A percentile compares a stretch with the other conserved stretches of the same genome.
phyloP scores from a whole-genome alignment of 331 rosid species.

The Telfairia occidentalis region DNA sequence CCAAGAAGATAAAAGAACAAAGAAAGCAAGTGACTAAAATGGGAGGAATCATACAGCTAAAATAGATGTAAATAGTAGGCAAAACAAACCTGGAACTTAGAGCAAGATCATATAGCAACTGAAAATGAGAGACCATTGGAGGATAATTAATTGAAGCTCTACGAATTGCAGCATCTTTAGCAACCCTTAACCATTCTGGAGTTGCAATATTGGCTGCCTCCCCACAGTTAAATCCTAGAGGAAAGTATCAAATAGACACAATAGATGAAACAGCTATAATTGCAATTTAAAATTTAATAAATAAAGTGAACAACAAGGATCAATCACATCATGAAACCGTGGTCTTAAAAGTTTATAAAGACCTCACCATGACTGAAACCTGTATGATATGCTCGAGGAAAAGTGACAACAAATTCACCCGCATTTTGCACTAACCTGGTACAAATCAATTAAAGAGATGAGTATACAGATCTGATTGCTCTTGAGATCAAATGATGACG shows the following conservation, averaged over 20 bases:
- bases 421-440: conserved; percentile 92
- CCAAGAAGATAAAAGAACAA: neutral
- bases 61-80: conserved; percentile 9
- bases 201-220: conserved; percentile 97
- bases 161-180: conserved; percentile 90
- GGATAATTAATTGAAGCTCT: conserved; percentile 91
- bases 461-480: conserved; percentile 8
- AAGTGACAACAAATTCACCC: conserved; percentile 94
- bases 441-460: conserved; percentile 22
- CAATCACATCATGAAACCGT: neutral
- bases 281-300: neutral
- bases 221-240: conserved; percentile 76
- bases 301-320: neutral
- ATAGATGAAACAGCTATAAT: conserved; percentile 12
- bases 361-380: conserved; percentile 95
- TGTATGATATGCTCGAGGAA: conserved; percentile 94
- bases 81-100: conserved; percentile 71
- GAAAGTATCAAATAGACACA: conserved; percentile 21
- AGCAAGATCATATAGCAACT: conserved; percentile 93
- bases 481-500: neutral
- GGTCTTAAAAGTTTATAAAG: conserved; percentile 8
- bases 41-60: conserved; percentile 12
- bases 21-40: neutral
- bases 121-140: conserved; percentile 96
- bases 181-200: conserved; percentile 91